Evolutionary conservation across 176 grass and related monocot genomes (phyloP), one percentile per base, ranked within the genome.

Genomic region (Pharus latifolius): DNA sequence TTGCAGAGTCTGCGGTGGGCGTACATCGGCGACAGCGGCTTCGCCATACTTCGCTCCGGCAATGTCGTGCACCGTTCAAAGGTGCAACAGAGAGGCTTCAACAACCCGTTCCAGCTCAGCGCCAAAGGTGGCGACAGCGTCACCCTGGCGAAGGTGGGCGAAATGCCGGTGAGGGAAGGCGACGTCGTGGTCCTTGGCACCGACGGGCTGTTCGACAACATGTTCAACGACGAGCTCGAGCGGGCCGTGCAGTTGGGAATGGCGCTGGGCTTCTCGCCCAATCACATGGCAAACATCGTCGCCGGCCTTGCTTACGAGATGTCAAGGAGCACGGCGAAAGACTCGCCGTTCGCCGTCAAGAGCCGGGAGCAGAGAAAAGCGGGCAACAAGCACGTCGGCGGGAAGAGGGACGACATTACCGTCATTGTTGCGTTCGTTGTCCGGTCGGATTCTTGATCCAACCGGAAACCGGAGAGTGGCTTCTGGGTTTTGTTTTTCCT

Each of bases 181-280:
- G 71, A 86, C 57, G 22, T 80, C 0, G 41, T 86, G 35, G 50
- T 86, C 25, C 63, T 41, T 4, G 83, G 64, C 8, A 80, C 83
- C 0, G 83, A 86, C 31, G 83, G 83, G 6, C 25, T 80, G 2
- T 80, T 86, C 10, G 83, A 86, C 65, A 86, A n/a, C 24, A 37
- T 86, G 64, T 49, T 45, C 0, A 64, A 80, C 24, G 16, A 3
- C 1, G 59, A 70, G 56, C 13, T 86, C 4, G 70, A 51, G 9
- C 35, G 9, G 11, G 28, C 75, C 13, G 77, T 70, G 29, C 22
- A 26, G 38, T 42, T 60, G 19, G 54, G 70, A 25, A 48, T 14
- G 27, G 37, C 12, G 10, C 35, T 85, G 1, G 61, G 56, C 3
- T 47, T 69, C 23, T 30, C 70, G 37, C 35, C 83, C 0, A 1